Conservation (phyloP, 345 rosid genomes). For the Nephelium lappaceum region DNA sequence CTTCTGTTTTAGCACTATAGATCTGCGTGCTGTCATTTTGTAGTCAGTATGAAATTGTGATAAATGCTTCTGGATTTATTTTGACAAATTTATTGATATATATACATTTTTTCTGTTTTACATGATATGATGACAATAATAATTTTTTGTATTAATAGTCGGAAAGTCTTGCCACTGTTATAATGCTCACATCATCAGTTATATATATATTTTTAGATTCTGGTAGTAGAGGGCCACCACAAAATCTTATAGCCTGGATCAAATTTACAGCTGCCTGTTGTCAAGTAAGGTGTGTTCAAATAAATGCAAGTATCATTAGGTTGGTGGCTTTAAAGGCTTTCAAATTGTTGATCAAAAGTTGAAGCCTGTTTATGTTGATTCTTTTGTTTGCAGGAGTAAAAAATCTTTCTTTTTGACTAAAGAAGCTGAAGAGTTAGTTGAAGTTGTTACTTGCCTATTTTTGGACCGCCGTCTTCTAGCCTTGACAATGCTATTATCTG, state of each 20-base stretch:
- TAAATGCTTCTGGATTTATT: background rate
- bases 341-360: constrained; percentile 11
- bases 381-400: constrained; percentile 50
- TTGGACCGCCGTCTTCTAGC: constrained; percentile 75
- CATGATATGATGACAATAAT: no score
- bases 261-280: constrained; percentile 59
- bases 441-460: constrained; percentile 45
- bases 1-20: background rate
- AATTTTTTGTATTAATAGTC: background rate
- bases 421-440: constrained; percentile 65
- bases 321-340: background rate
- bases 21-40: background rate
- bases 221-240: constrained; percentile 56
- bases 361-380: constrained; percentile 13
- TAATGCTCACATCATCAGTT: constrained; percentile 2
- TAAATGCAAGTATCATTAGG: background rate
- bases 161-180: background rate
- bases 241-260: constrained; percentile 71
- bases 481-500: constrained; percentile 49
- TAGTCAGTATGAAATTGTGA: background rate
- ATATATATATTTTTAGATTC: constrained; percentile 51
- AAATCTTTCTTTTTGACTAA: constrained; percentile 43
- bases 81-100: background rate
- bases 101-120: background rate
- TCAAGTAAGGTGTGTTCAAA: constrained; percentile 55